Evolutionary conservation across 768 basidiomycete genomes (phyloP).

Genomic region (Ramaria sp.): DNA sequence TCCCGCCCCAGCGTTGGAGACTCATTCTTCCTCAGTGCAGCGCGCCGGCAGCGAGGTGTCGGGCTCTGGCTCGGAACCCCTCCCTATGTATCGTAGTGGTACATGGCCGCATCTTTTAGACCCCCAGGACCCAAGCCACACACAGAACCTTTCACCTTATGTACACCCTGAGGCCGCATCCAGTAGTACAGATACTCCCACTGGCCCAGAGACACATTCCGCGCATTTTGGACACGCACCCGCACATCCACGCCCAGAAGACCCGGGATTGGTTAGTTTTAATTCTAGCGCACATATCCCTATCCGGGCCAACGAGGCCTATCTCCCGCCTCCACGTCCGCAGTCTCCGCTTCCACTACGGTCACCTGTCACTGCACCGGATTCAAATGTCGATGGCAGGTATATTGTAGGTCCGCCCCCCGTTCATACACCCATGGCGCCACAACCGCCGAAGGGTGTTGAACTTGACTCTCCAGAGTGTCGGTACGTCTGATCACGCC

Average conservation of each 20-base stretch:
- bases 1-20: not conserved
- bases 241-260: not conserved
- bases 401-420: not conserved
- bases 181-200: not conserved
- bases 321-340: not conserved
- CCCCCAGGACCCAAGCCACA: not conserved
- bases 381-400: not conserved
- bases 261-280: conserved; percentile 35
- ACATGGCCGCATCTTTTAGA: not conserved
- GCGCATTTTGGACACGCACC: not conserved
- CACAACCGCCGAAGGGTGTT: not conserved
- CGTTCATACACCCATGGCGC: not conserved
- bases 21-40: not conserved
- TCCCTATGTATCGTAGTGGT: not conserved
- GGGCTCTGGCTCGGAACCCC: not conserved
- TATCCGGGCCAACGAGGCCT: conserved; percentile 10
- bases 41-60: not conserved
- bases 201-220: not conserved
- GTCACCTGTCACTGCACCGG: not conserved
- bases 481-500: not conserved
- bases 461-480: not conserved
- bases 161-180: not conserved
- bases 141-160: not conserved
- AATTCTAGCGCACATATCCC: conserved; percentile 68
- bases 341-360: not conserved